phyloP scores from a whole-genome alignment of 805 yeast genomes.

The Lachancea fermentati region DNA sequence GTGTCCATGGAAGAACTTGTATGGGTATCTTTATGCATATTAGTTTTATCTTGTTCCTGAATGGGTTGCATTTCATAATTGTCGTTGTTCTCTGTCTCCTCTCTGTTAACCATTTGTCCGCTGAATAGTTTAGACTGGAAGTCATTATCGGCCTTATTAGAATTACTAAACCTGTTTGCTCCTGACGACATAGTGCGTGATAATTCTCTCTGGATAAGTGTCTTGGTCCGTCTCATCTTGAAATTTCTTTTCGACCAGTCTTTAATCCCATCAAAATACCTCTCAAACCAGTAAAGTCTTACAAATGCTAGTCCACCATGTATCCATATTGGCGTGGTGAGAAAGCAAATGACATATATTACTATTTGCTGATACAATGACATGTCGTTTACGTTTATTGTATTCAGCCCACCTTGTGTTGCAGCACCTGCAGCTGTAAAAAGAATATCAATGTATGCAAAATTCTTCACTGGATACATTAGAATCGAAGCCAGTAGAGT shows the following conservation, averaged over 20 bases:
- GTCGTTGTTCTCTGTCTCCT: constrained; percentile 20
- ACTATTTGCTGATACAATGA: constrained; percentile 74
- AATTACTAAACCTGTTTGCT: constrained; percentile 1
- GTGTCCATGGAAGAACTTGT: constrained; percentile 3
- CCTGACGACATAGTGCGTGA: constrained; percentile 12
- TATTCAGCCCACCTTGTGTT: constrained; percentile 90
- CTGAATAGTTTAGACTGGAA: constrained; percentile 33
- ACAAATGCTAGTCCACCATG: constrained; percentile 73
- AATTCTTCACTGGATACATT: constrained; percentile 67
- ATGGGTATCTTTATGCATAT: constrained; percentile 1
- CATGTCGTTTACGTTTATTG: constrained; percentile 61
- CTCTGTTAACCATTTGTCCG: constrained; percentile 31
- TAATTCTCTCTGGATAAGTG: constrained; percentile 30
- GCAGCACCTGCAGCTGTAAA: constrained; percentile 71
- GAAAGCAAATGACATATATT: constrained; percentile 53
- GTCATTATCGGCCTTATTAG: constrained; percentile 10
- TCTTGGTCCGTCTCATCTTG: constrained; percentile 67
- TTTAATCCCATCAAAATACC: constrained; percentile 77
- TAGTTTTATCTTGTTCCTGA: background rate
- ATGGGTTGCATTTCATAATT: constrained; percentile 7
- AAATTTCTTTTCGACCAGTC: constrained; percentile 71
- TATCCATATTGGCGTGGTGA: constrained; percentile 84
- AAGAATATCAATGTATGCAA: constrained; percentile 68
- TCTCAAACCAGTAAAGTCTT: constrained; percentile 84
- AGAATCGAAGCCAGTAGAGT: constrained; percentile 66